Evolutionary conservation across 1,284 basidiomycete genomes (phyloP).

Genomic region (Leccinum fuscescens): DNA sequence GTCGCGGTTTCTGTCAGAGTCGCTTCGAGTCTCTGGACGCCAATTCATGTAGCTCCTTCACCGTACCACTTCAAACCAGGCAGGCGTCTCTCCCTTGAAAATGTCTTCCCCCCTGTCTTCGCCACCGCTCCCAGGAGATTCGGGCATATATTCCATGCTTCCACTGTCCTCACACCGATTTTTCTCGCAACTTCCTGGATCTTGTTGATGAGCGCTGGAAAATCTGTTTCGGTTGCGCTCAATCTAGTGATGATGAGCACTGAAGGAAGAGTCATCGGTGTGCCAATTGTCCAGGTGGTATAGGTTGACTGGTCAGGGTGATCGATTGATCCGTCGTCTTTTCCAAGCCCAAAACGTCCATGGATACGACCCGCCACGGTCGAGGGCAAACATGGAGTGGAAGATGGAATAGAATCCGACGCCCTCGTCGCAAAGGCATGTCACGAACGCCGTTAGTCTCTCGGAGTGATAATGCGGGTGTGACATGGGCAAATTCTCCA

Average conservation of each 20-base stretch:
- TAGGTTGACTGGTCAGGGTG: constrained; percentile 30
- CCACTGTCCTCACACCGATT: constrained; percentile 43
- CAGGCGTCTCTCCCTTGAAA: constrained; percentile 46
- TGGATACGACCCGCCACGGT: not conserved
- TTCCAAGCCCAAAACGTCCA: constrained; percentile 39
- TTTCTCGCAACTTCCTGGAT: constrained; percentile 39
- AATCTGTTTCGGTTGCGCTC: constrained; percentile 15
- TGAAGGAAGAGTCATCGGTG: constrained; percentile 27
- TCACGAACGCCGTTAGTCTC: constrained; percentile 6
- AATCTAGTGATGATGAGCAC: constrained; percentile 44
- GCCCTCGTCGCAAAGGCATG: constrained; percentile 19
- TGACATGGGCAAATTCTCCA: constrained; percentile 9
- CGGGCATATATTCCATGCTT: constrained; percentile 50
- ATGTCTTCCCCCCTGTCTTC: constrained; percentile 39
- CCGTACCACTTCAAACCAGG: constrained; percentile 61
- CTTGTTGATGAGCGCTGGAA: constrained; percentile 36
- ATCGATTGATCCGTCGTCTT: constrained; percentile 1
- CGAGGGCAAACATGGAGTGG: constrained; percentile 9
- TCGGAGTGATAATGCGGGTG: constrained; percentile 3
- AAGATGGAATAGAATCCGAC: constrained; percentile 12
- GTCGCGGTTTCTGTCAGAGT: constrained; percentile 22
- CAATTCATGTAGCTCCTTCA: constrained; percentile 20
- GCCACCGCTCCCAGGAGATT: constrained; percentile 36
- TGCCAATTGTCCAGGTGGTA: constrained; percentile 55
- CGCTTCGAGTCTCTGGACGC: too few species aligned